Evolutionary conservation across 1,284 basidiomycete genomes (phyloP), one percentile per base, ranked within the genome.

Genomic region (Cutaneotrichosporon cutaneum): DNA sequence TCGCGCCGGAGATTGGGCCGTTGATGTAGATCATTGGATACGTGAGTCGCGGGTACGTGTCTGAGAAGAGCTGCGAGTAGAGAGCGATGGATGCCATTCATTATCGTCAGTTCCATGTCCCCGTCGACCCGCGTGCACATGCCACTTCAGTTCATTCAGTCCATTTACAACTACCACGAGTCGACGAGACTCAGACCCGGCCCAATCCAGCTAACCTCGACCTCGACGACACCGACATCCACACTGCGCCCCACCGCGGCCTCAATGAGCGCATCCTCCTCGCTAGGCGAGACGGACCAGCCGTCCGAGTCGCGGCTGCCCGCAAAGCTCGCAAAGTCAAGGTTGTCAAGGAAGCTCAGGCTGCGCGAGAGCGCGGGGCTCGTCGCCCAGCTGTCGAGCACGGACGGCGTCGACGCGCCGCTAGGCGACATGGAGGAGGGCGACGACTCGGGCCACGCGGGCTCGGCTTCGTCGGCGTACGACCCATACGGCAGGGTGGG

Each of bases 371-470:
- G 8, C 2, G 56, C 33, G 6, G 57, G 39, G 18, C 54, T 55
- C 22, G 54, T 55, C 26, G 54, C 56, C 56, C 56, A 58, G 33
- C 47, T 51, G 47, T 58, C 56, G 47, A 58, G 56, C n/a, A 50
- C 16, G 16, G 47, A 51, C 11, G 56, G 47, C 8, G 56, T 47
- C 30, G 47, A 24, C 18, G 54, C 11, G n/a, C 39, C 39, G 16
- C 39, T 21, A 16, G 39, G n/a, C 10, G 26, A 7, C 9, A 14
- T 21, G 24, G 36, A 44, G 24, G 36, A 44, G 14, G 54, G 36
- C 39, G 55, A 30, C 30, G 55, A 56, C 8, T 24, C 24, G 22
- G 32, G 56, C 48, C 57, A 58, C 26, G 26, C 26, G 26, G 18
- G 24, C 16, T 30, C 47, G n/a, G 10, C 33, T 18, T 30, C 32